These are phyloP conservation scores for Eucommia ulmoides DNA, from an alignment of 257 asterid genomes.

Conservation along the genomic window DNA sequence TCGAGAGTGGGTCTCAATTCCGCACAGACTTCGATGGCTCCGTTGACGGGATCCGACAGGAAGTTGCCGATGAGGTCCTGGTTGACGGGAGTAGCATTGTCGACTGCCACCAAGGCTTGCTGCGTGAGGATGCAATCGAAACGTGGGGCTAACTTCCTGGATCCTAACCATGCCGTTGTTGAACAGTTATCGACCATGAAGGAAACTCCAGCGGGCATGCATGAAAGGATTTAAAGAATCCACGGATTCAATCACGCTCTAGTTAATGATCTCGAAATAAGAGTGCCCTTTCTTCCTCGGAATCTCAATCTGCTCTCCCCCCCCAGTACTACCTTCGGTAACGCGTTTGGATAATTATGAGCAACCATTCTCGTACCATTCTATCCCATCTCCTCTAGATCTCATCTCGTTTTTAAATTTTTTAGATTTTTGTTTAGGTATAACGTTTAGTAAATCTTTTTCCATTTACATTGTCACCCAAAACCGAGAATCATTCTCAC, in stretches of 20 bases:
- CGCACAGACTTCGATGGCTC: conserved; percentile 78
- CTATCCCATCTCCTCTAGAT: too few relatives aligned
- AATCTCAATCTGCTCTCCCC: conserved; percentile 74
- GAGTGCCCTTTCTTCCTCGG: conserved; percentile 95
- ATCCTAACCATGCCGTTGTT: conserved; percentile 84
- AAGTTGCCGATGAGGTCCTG: conserved; percentile 77
- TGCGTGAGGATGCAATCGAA: conserved; percentile 82
- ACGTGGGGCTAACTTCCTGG: conserved; percentile 94
- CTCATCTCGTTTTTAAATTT: too few relatives aligned
- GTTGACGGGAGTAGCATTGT: conserved; percentile 50
- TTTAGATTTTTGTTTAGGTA: too few relatives aligned
- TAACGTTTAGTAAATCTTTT: too few relatives aligned
- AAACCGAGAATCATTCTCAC: too few relatives aligned
- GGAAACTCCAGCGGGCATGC: conserved; percentile 97
- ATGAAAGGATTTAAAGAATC: conserved; percentile 92
- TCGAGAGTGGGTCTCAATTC: conserved; percentile 89
- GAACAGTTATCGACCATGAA: conserved; percentile 98
- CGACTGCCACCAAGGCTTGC: conserved; percentile 84
- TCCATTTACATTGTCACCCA: too few relatives aligned
- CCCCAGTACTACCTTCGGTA: too few relatives aligned
- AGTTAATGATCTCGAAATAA: conserved; percentile 83
- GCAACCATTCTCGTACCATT: too few relatives aligned
- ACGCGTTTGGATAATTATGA: too few relatives aligned
- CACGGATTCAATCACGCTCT: conserved; percentile 83
- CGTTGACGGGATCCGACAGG: conserved; percentile 77